Base-by-base conservation (phyloP, 768 basidiomycete species). In the Rhodotorula sphaerocarpa region DNA sequence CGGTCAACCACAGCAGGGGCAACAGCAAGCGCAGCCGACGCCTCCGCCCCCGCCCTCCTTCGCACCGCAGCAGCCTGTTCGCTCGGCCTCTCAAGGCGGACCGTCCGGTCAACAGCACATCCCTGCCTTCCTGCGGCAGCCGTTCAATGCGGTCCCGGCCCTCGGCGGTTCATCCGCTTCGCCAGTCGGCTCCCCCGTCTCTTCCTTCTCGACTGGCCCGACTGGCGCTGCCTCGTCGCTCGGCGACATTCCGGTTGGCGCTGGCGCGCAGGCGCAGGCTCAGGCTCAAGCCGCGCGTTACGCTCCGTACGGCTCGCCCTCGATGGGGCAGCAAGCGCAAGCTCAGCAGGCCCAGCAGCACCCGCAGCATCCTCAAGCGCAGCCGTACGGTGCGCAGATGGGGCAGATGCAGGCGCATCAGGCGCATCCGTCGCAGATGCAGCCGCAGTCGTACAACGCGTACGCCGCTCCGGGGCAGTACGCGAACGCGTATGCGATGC, bases 181-280 rank as follows among this genome's bases (percentile, higher is more conserved):
- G 43, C 33, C 23, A 41, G 53, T 44, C 11, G 46, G 46, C 33
- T 36, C 33, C 15, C 27, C 7, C 28, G 15, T 15, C 28, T 25
- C 21, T 42, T 66, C 58, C 33, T 58, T 52, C 43, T 50, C 59
- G 34, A 55, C 61, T 7, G 16, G 10, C 3, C 55, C 58, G 23
- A 15, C 34, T 20, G 50, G 47, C 65, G 47, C 28, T 14, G 47
- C 30, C 4, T n/a, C n/a, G 31, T 30, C 3, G 47, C 31, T 39
- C 1, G 48, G 31, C 11, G 48, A 50, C 48, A 50, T 50, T 21
- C 48, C 48, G 20, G 48, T 50, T 30, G 48, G 48, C 7, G 48
- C 18, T 20, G 30, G 16, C 2, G 21, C 30, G 46, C 45, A n/a
- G 10, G 36, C 36, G 36, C 36, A 39, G 16, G 36, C 36, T 16